Base-by-base conservation (phyloP, 192 early-diverging fungal species). In the Mycoemilia scoparia region DNA sequence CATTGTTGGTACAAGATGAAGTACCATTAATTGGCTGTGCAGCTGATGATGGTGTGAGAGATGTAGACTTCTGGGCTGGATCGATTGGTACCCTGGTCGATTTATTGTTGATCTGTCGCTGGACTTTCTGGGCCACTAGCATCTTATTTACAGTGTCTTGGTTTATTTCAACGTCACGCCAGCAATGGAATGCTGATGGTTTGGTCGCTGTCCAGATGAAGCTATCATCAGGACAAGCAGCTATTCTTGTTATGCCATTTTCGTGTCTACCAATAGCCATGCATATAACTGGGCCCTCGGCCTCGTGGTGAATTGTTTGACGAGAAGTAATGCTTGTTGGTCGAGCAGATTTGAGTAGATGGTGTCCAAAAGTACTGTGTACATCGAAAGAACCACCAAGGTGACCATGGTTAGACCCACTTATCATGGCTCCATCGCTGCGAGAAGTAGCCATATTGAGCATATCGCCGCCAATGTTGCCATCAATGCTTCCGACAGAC, bases 161-260 rank as follows among this genome's bases (percentile, higher is more conserved):
- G n/a, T n/a, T n/a, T n/a, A n/a, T n/a, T 27, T 29, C 43, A 36
- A 60, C 54, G 14, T 58, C 45, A 19, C 35, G 41, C 87, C 87
- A 96, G 51, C 86, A 74, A 28, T 87, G 82, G 34, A 97, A 66
- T 24, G 55, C 71, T 3, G 87, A 80, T 9, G 69, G 70, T 28
- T 69, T 71, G 5, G 92, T 93, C 0, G 89, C 89, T 1, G 89
- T 88, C 87, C 86, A 93, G 8, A 93, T 64, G 42, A 74, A 87
- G 34, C 70, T 58, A 51, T 92, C 79, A 21, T 91, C 75, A 11
- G 81, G 63, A n/a, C n/a, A n/a, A 1, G 83, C 85, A 12, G 81
- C 82, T 45, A 82, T 73, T 58, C 79, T 83, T n/a, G 74, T 64
- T 8, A 97, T 74, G 4, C 85, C 82, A 4, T 73, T 59, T 2